phyloP scores from a whole-genome alignment of 2,329 filamentous ascomycete genomes.

The Calonectria fujianensis region DNA sequence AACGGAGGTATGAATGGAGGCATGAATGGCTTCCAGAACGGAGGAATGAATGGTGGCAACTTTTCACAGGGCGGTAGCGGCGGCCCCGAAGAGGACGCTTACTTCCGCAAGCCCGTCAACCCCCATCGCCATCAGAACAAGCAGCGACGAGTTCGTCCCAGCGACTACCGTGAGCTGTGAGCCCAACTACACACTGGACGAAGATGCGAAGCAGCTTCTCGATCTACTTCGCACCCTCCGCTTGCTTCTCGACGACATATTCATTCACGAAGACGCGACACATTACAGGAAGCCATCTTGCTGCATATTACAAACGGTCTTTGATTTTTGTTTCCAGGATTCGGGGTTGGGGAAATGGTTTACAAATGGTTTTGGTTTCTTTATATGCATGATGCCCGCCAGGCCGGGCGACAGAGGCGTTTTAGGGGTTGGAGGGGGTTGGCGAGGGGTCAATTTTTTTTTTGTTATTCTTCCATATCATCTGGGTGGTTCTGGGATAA shows the following conservation, averaged over 20 bases:
- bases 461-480: constrained; percentile 11
- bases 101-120: constrained; percentile 97
- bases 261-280: constrained; percentile 8
- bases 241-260: constrained; percentile 25
- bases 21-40: constrained; percentile 60
- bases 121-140: constrained; percentile 91
- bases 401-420: constrained; percentile 48
- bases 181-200: constrained; percentile 7
- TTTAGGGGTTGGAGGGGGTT: constrained; percentile 35
- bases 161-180: constrained; percentile 91
- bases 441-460: constrained; percentile 32
- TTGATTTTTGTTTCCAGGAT: constrained; percentile 43
- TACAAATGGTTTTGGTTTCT: constrained; percentile 1
- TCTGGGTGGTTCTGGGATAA: constrained; percentile 30
- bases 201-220: neutral
- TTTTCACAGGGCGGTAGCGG: constrained; percentile 74
- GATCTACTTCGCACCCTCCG: constrained; percentile 11
- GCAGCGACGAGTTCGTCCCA: constrained; percentile 86
- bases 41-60: constrained; percentile 62
- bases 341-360: constrained; percentile 29
- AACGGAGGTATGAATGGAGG: constrained; percentile 38
- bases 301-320: constrained; percentile 24
- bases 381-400: constrained; percentile 43
- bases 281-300: constrained; percentile 31
- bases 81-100: constrained; percentile 87